Base-by-base conservation (phyloP, 176 grass and related monocot species). In the Zizania latifolia region DNA sequence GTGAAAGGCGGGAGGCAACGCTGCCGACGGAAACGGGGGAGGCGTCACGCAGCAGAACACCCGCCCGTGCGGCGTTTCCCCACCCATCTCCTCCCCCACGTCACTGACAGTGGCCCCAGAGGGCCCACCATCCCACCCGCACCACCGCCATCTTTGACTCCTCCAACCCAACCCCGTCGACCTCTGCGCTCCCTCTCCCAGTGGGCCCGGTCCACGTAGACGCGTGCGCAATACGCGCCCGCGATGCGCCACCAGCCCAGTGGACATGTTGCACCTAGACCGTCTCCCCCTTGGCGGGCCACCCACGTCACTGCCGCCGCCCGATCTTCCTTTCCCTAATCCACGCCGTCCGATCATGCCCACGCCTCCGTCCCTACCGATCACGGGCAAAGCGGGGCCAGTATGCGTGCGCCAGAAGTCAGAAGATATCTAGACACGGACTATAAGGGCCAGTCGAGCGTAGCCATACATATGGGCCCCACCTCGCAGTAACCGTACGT, bases 361-460 rank as follows among this genome's bases (percentile, higher is more conserved):
- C n/a, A n/a, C n/a, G n/a, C n/a, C 21, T 1, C 8, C 30, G 6
- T 3, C 34, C 44, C 53, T 43, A 40, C 12, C 33, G 2, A 5
- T 58, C 58, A 39, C 58, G 10, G 24, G n/a, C 6, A 32, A 62
- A 64, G 35, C 57, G 37, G 62, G n/a, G n/a, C n/a, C n/a, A n/a
- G n/a, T n/a, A n/a, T n/a, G n/a, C n/a, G n/a, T n/a, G n/a, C n/a
- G n/a, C 17, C n/a, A 50, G 46, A n/a, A n/a, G n/a, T n/a, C n/a
- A n/a, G n/a, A 21, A 53, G 62, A 84, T 79, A 43, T 0, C 35
- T 77, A 43, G 78, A 77, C 72, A 15, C 72, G 71, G 72, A 70
- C 72, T 72, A 65, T 46, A 46, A 5, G n/a, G 44, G 26, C 21
- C 77, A 27, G 31, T 62, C 15, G 19, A 53, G 31, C 31, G 7